Conservation (phyloP, 2,329 filamentous ascomycete genomes). For the Periconia digitata region DNA sequence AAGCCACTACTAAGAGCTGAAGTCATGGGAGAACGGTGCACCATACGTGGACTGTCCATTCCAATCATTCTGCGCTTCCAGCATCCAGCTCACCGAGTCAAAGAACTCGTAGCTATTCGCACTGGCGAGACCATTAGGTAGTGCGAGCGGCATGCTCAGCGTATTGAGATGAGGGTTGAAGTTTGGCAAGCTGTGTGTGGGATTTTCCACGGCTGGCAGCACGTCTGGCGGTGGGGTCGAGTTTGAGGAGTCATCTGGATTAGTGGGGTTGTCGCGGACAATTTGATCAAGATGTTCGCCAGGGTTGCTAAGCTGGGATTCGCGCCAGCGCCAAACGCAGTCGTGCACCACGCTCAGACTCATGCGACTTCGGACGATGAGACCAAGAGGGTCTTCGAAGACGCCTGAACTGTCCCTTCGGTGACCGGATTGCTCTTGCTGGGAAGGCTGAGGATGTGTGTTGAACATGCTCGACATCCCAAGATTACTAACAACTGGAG, state of each 20-base stretch:
- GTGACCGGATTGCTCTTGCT: slow-evolving; percentile 20
- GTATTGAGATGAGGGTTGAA: slow-evolving; percentile 43
- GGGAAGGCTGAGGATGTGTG: slow-evolving; percentile 19
- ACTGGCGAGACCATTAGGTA: slow-evolving; percentile 56
- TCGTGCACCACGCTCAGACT: slow-evolving; percentile 86
- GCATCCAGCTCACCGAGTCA: slow-evolving; percentile 89
- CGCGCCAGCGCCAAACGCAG: slow-evolving; percentile 82
- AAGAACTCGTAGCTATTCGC: slow-evolving; percentile 67
- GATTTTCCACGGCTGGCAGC: slow-evolving; percentile 35
- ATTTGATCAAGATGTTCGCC: slow-evolving; percentile 57
- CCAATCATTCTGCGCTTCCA: slow-evolving; percentile 66
- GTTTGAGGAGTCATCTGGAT: slow-evolving; percentile 71
- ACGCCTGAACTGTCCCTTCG: slow-evolving; percentile 31
- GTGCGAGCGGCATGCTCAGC: slow-evolving; percentile 57
- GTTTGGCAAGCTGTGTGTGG: slow-evolving; percentile 35
- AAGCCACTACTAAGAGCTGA: slow-evolving; percentile 32
- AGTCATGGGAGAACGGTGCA: slow-evolving; percentile 33
- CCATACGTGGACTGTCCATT: slow-evolving; percentile 22
- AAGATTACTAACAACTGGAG: slow-evolving; percentile 36
- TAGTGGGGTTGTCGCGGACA: slow-evolving; percentile 84
- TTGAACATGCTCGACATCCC: slow-evolving; percentile 38
- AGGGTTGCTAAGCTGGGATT: slow-evolving; percentile 57
- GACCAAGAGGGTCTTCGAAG: slow-evolving; percentile 70
- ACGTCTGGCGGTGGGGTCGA: slow-evolving; percentile 58
- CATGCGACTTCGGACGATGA: slow-evolving; percentile 81